Conservation (phyloP, 1,139 yeast genomes). For the Pichia inconspicua region DNA sequence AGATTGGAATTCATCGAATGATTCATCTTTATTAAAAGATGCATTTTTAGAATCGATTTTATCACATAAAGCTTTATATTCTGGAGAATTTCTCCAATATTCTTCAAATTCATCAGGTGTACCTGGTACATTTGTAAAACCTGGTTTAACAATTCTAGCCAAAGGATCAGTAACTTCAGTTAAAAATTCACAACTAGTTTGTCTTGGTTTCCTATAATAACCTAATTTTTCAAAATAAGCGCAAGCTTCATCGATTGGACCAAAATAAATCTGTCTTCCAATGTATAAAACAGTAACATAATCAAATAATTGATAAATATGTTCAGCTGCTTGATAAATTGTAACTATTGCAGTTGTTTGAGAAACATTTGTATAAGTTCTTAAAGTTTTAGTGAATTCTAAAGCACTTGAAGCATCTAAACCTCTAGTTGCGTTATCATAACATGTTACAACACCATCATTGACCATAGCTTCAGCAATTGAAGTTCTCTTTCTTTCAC, state of each 20-base stretch:
- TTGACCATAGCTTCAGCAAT: slow-evolving; percentile 61
- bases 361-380: slow-evolving; percentile 51
- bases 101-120: slow-evolving; percentile 39
- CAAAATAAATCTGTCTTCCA: slow-evolving; percentile 73
- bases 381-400: slow-evolving; percentile 64
- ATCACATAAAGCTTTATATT: slow-evolving; percentile 28
- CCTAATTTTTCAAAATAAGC: slow-evolving; percentile 60
- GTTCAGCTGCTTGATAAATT: slow-evolving; percentile 77
- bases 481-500: slow-evolving; percentile 75
- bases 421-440: slow-evolving; percentile 75
- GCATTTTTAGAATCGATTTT: slow-evolving; percentile 21
- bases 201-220: slow-evolving; percentile 61
- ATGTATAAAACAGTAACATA: slow-evolving; percentile 65
- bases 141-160: slow-evolving; percentile 34
- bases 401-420: slow-evolving; percentile 69
- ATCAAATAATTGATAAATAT: slow-evolving; percentile 67
- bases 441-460: slow-evolving; percentile 54
- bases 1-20: slow-evolving; percentile 24
- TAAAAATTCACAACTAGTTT: slow-evolving; percentile 76
- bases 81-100: slow-evolving; percentile 40
- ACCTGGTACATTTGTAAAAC: slow-evolving; percentile 33
- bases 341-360: slow-evolving; percentile 64
- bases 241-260: slow-evolving; percentile 53
- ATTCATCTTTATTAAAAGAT: slow-evolving; percentile 22
- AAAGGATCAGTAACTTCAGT: slow-evolving; percentile 71